Conservation (phyloP, 2,329 filamentous ascomycete genomes). For the Aureobasidium sp. region DNA sequence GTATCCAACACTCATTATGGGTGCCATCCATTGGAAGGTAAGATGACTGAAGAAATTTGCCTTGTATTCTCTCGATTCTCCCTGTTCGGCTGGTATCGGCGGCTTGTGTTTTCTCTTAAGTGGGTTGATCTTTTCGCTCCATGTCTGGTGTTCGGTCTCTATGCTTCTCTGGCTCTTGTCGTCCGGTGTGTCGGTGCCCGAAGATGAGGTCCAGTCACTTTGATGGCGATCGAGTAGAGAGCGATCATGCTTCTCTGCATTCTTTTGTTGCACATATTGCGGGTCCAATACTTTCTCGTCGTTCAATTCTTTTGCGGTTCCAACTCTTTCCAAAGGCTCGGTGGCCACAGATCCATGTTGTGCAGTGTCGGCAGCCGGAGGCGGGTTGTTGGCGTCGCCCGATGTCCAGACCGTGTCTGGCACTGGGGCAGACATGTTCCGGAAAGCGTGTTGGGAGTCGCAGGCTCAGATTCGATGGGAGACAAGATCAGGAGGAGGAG, state of each 20-base stretch:
- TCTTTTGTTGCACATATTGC: constrained; percentile 20
- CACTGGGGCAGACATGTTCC: constrained; percentile 22
- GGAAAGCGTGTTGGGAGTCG: background rate
- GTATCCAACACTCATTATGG: constrained; percentile 82
- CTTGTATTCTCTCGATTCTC: constrained; percentile 59
- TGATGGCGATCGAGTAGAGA: constrained; percentile 22
- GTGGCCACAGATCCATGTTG: constrained; percentile 36
- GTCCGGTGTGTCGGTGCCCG: constrained; percentile 28
- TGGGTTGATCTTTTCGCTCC: constrained; percentile 52
- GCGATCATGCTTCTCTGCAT: constrained; percentile 17
- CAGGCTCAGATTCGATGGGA: background rate
- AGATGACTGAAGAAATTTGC: constrained; percentile 69
- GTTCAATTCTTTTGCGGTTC: constrained; percentile 30
- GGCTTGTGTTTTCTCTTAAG: constrained; percentile 45
- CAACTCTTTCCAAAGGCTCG: constrained; percentile 31
- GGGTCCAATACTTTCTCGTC: constrained; percentile 29
- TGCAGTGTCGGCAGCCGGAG: constrained; percentile 26
- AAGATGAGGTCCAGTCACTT: constrained; percentile 29
- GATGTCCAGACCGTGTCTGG: constrained; percentile 33
- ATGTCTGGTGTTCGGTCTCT: constrained; percentile 45
- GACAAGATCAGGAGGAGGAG: background rate
- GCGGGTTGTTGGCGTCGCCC: constrained; percentile 31
- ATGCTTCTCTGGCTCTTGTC: constrained; percentile 20
- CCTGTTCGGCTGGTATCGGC: constrained; percentile 49
- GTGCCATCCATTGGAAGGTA: constrained; percentile 85